Percentiles rank a stretch among this genome's conserved stretches.
These are phyloP conservation scores for Botrytis deweyae DNA, from an alignment of 2,329 filamentous ascomycete species.

Conservation along the genomic window DNA sequence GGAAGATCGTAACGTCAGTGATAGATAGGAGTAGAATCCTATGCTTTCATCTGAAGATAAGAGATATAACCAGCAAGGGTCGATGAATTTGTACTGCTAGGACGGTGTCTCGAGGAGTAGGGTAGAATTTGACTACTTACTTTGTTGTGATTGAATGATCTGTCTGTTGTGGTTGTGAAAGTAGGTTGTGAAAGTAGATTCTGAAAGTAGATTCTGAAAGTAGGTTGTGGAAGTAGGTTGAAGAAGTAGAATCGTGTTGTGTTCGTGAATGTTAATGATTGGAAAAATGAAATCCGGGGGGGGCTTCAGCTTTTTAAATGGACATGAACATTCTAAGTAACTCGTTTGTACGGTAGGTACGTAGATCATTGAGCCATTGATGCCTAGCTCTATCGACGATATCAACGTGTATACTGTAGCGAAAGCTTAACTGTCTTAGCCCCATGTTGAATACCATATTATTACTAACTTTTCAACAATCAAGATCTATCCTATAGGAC, in stretches of 20 bases:
- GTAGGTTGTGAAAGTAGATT: neutral
- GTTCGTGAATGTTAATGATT: neutral
- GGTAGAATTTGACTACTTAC: neutral
- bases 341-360: neutral
- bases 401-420: neutral
- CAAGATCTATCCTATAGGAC: neutral
- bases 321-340: neutral
- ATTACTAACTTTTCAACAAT: neutral
- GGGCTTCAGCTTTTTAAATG: neutral
- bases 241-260: neutral
- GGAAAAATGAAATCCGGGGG: neutral
- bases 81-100: neutral
- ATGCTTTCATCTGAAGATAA: neutral
- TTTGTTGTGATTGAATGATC: neutral
- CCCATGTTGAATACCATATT: neutral
- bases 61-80: neutral
- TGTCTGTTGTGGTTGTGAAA: neutral
- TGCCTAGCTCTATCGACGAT: neutral
- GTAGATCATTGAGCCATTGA: neutral
- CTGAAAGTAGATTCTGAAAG: too few species aligned
- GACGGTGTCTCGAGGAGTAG: neutral
- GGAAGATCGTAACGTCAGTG: neutral
- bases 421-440: accelerated
- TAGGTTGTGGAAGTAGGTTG: too few species aligned
- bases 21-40: neutral